phyloP scores from a whole-genome alignment of 805 yeast genomes.

The Metschnikowia rubicola region DNA sequence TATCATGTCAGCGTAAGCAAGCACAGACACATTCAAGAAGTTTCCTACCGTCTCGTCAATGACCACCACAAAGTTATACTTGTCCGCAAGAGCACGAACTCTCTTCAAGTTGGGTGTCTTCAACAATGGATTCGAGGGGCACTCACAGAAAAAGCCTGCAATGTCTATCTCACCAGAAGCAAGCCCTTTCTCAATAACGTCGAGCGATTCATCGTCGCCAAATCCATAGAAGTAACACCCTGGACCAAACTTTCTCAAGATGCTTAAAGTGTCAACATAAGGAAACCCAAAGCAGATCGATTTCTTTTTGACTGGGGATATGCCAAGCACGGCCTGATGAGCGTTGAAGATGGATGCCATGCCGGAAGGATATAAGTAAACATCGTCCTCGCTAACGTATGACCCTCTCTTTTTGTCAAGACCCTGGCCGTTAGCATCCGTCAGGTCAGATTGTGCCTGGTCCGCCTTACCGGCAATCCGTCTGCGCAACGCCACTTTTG shows the following conservation, averaged over 20 bases:
- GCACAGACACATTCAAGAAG: conserved; percentile 74
- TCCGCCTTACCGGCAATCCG: conserved; percentile 70
- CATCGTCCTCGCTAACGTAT: conserved; percentile 55
- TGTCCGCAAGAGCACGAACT: conserved; percentile 61
- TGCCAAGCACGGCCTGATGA: conserved; percentile 51
- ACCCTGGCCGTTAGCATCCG: conserved; percentile 18
- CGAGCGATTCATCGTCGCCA: conserved; percentile 71
- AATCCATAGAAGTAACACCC: conserved; percentile 84
- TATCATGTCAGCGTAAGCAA: conserved; percentile 81
- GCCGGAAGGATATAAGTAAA: conserved; percentile 83
- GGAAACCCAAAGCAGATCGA: conserved; percentile 96
- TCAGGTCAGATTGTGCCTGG: conserved; percentile 30
- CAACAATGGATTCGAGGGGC: conserved; percentile 92
- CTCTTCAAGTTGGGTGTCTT: conserved; percentile 75
- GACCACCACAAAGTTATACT: conserved; percentile 72
- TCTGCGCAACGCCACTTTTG: conserved; percentile 68
- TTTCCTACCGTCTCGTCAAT: conserved; percentile 96
- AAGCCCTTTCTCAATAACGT: conserved; percentile 59
- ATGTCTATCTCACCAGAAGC: conserved; percentile 53
- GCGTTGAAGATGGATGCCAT: conserved; percentile 90
- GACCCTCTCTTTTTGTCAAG: conserved; percentile 26
- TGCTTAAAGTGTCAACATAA: conserved; percentile 86
- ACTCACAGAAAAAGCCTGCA: conserved; percentile 82
- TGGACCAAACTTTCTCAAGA: conserved; percentile 85
- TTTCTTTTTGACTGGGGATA: conserved; percentile 36